Conservation (phyloP, 1,284 basidiomycete genomes). For the Sporisorium reilianum region DNA sequence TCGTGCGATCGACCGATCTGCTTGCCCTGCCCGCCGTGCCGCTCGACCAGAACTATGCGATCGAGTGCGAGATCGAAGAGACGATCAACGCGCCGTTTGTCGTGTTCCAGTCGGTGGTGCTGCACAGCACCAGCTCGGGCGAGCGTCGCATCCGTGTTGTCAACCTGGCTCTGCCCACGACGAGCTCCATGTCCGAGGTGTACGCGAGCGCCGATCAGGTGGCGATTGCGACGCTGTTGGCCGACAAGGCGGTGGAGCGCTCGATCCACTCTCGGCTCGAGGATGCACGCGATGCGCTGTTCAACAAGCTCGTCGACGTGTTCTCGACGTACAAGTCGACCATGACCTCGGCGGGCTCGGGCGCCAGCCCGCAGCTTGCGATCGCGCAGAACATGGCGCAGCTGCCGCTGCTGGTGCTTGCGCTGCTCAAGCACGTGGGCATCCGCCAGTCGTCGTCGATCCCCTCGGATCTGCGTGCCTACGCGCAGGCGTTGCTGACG, state of each 20-base stretch:
- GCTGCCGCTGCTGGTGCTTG: conserved; percentile 88
- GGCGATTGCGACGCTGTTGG: conserved; percentile 87
- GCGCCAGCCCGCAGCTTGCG: conserved; percentile 92
- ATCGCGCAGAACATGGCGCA: conserved; percentile 93
- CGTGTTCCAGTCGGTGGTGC: conserved; percentile 93
- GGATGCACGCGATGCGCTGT: conserved; percentile 89
- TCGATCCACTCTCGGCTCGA: conserved; percentile 87
- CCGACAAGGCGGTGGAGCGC: conserved; percentile 97
- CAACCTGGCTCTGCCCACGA: conserved; percentile 91
- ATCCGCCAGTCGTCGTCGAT: conserved; percentile 95
- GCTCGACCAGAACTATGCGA: conserved; percentile 94
- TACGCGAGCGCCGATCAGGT: conserved; percentile 95
- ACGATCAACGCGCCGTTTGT: conserved; percentile 91
- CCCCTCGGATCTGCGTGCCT: conserved; percentile 93
- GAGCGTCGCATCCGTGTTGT: conserved; percentile 96
- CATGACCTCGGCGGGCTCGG: conserved; percentile 92
- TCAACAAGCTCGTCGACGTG: conserved; percentile 90
- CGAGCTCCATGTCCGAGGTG: conserved; percentile 89
- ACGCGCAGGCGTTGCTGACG: conserved; percentile 91
- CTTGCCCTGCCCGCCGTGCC: conserved; percentile 96
- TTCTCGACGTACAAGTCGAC: conserved; percentile 93
- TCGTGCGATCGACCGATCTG: conserved; percentile 96
- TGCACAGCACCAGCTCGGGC: conserved; percentile 96
- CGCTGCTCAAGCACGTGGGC: conserved; percentile 93
- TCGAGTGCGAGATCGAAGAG: conserved; percentile 97